phyloP scores from a whole-genome alignment of 2,329 filamentous ascomycete genomes.

The Trichoderma oligosporum region DNA sequence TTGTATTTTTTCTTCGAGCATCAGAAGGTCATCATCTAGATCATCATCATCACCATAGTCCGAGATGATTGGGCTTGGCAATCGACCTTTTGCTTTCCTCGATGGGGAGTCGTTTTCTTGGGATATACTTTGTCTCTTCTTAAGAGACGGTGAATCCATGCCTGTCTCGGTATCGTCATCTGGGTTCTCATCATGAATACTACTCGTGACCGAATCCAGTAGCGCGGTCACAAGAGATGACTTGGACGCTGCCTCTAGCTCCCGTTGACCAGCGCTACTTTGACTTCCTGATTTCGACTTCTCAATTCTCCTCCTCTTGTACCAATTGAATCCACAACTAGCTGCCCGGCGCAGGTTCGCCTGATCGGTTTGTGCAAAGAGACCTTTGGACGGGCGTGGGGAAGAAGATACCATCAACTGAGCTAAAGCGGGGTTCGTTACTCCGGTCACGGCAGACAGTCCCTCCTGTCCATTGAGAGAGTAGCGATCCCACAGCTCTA shows the following conservation, averaged over 20 bases:
- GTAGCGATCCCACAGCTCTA: slow-evolving; percentile 76
- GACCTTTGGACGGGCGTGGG: slow-evolving; percentile 53
- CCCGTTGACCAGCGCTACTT: slow-evolving; percentile 33
- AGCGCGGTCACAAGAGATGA: slow-evolving; percentile 58
- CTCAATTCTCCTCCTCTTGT: slow-evolving; percentile 63
- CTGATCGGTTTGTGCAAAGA: slow-evolving; percentile 40
- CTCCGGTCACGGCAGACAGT: slow-evolving; percentile 42
- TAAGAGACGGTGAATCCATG: slow-evolving; percentile 43
- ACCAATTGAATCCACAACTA: slow-evolving; percentile 68
- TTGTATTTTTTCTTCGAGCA: slow-evolving; percentile 44
- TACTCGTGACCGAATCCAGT: slow-evolving; percentile 60
- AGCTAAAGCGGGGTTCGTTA: slow-evolving; percentile 55
- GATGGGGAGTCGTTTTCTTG: slow-evolving; percentile 26
- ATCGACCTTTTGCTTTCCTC: neutral
- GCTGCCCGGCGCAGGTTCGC: slow-evolving; percentile 56
- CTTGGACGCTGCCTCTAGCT: slow-evolving; percentile 51
- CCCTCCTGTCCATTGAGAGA: slow-evolving; percentile 46
- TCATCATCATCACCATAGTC: slow-evolving; percentile 56
- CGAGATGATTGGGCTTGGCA: slow-evolving; percentile 30
- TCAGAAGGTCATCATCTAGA: slow-evolving; percentile 56
- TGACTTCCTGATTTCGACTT: slow-evolving; percentile 40
- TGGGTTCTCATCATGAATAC: slow-evolving; percentile 44
- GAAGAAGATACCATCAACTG: slow-evolving; percentile 69
- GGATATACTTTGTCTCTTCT: slow-evolving; percentile 34
- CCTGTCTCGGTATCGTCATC: slow-evolving; percentile 28